Conservation (phyloP, 805 yeast species). For the Middelhovenomyces tepae region DNA sequence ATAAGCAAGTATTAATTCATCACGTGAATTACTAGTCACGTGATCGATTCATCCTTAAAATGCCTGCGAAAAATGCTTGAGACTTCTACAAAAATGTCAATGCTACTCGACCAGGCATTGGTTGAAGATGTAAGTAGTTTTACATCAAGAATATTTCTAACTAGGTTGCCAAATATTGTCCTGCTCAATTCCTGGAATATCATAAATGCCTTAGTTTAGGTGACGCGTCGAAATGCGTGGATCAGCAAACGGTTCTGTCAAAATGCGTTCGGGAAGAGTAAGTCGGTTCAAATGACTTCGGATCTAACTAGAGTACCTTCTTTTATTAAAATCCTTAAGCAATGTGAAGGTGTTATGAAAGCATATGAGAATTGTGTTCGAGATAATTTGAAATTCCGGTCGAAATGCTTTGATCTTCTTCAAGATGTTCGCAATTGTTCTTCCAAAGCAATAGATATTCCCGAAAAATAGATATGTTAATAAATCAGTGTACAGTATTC, state of each 20-base stretch:
- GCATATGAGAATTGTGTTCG: slow-evolving; percentile 60
- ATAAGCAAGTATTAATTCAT: no score
- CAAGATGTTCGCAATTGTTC: slow-evolving; percentile 60
- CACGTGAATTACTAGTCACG: no score
- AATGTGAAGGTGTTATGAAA: slow-evolving; percentile 49
- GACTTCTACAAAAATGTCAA: slow-evolving; percentile 39
- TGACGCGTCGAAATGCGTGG: slow-evolving; percentile 41
- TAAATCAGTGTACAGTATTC: no score
- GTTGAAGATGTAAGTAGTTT: slow-evolving; percentile 52
- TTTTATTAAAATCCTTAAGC: slow-evolving; percentile 55
- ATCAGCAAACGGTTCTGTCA: slow-evolving; percentile 49
- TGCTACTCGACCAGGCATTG: slow-evolving; percentile 57
- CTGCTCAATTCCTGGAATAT: slow-evolving; percentile 59
- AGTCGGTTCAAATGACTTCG: slow-evolving; percentile 4
- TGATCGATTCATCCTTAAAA: no score
- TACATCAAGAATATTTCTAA: slow-evolving; percentile 1
- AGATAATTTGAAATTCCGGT: slow-evolving; percentile 35
- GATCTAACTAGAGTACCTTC: slow-evolving; percentile 45
- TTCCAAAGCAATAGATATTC: slow-evolving; percentile 27
- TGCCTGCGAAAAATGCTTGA: no score
- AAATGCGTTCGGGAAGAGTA: slow-evolving; percentile 46
- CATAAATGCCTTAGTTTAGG: slow-evolving; percentile 63
- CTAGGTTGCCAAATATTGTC: slow-evolving; percentile 62
- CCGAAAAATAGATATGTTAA: slow-evolving; percentile 2
- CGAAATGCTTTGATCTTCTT: slow-evolving; percentile 47